phyloP scores from a whole-genome alignment of 2,329 filamentous ascomycete genomes.

The Colletotrichum sp. region DNA sequence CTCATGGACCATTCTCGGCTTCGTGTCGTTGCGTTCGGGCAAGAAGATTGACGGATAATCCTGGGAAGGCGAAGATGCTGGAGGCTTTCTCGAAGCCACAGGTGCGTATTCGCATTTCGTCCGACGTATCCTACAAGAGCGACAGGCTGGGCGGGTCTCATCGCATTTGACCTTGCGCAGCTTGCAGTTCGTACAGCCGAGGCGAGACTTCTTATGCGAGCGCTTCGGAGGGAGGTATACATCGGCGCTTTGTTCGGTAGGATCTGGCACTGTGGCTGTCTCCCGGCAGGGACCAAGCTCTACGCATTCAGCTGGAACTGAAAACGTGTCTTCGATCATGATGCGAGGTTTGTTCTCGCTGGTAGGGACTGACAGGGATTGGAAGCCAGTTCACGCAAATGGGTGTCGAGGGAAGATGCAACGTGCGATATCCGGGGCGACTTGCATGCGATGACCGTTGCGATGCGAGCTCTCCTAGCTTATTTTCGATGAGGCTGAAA shows the following conservation, averaged over 20 bases:
- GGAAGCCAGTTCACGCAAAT: neutral
- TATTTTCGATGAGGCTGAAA: neutral
- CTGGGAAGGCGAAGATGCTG: neutral
- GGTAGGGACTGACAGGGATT: neutral
- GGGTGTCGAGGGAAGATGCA: neutral
- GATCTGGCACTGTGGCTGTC: neutral
- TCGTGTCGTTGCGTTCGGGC: neutral
- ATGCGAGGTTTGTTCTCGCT: neutral
- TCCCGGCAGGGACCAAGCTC: accelerated
- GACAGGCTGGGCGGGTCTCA: conserved; percentile 24
- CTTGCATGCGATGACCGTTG: neutral
- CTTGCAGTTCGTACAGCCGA: conserved; percentile 21
- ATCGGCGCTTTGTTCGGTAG: neutral
- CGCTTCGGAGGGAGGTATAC: neutral
- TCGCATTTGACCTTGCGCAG: conserved; percentile 32
- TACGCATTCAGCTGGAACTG: neutral
- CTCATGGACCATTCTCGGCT: neutral
- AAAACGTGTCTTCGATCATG: neutral
- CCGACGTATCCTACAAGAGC: conserved; percentile 6
- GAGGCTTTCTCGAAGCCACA: neutral
- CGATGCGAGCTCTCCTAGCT: neutral
- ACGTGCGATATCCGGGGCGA: neutral
- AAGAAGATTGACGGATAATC: neutral
- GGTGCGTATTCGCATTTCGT: neutral
- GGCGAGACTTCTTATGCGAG: neutral